Base-by-base conservation (phyloP, 371 early-diverging fungal species). In the Mortierella sp. region DNA sequence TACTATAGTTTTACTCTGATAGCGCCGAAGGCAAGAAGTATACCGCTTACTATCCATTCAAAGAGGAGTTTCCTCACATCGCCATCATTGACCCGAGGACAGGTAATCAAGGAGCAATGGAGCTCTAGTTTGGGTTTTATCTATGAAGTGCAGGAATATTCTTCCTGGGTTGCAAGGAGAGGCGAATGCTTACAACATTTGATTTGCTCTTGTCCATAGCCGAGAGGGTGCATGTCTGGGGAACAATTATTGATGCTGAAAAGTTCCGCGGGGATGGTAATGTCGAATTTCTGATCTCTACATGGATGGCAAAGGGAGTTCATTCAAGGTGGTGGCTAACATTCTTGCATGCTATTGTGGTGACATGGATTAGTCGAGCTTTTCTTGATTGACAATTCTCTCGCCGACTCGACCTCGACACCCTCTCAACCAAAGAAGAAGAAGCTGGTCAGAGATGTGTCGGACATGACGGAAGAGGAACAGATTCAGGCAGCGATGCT, bases 391-490 rank as follows among this genome's bases (percentile, higher is more conserved):
- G 41, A 54, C 40, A 78, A 82, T 55, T 65, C 74, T 16, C 63
- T 70, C 25, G 67, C 44, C 17, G 61, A 54, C 63, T 50, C 66
- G 16, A 46, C 70, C 0, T 62, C 70, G 31, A 65, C 58, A n/a
- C 58, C 68, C 12, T 60, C 71, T 12, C 56, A 43, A 34, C 71
- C 52, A 28, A 71, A 71, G 49, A 59, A 55, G 39, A 67, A 34
- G 41, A 64, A 67, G 47, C 40, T 49, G 41, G 61, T 59, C 28
- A 65, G 76, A 54, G 49, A 71, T 29, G 53, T 88, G 2, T 80
- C 82, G n/a, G 92, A 92, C 37, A 88, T 96, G 88, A 86, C 90
- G 13, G 97, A 96, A 80, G 97, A 96, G 37, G 97, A 97, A 62
- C 94, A 94, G 63, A 72, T 96, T 27, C 85, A 88, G 29, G 88